Conservation (phyloP, 148 eudicot genomes). For the Vaccinium darrowii region DNA sequence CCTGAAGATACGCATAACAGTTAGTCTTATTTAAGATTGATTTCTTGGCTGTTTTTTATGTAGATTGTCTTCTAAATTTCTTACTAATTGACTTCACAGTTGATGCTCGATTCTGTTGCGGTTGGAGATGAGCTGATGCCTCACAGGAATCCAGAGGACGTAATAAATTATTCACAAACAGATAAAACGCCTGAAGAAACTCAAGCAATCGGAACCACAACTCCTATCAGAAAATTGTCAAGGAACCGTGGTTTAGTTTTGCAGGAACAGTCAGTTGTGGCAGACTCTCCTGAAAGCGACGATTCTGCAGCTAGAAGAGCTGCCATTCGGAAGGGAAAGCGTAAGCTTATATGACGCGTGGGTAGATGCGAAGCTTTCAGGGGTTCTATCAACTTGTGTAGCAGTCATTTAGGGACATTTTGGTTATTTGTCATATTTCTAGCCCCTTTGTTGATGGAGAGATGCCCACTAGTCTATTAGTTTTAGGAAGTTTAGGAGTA, state of each 20-base stretch:
- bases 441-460: background rate
- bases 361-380: background rate
- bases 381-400: background rate
- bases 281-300: slow-evolving; percentile 65
- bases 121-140: slow-evolving; percentile 94
- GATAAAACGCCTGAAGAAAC: slow-evolving; percentile 27
- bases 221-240: slow-evolving; percentile 67
- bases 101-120: slow-evolving; percentile 58
- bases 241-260: slow-evolving; percentile 83
- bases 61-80: background rate
- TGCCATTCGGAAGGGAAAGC: slow-evolving; percentile 53
- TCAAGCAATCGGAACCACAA: slow-evolving; percentile 38
- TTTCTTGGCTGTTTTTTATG: background rate
- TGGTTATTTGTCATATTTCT: background rate
- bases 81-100: slow-evolving; percentile 37
- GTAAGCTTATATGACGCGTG: slow-evolving; percentile 33
- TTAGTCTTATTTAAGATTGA: background rate
- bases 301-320: slow-evolving; percentile 35
- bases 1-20: background rate
- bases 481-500: background rate
- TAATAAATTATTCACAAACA: slow-evolving; percentile 17
- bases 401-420: background rate
- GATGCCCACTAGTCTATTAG: background rate
- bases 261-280: slow-evolving; percentile 67
- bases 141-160: slow-evolving; percentile 37